Evolutionary conservation across 2,329 filamentous ascomycete species (phyloP).

Genomic region (Sarocladiaceae sp.): DNA sequence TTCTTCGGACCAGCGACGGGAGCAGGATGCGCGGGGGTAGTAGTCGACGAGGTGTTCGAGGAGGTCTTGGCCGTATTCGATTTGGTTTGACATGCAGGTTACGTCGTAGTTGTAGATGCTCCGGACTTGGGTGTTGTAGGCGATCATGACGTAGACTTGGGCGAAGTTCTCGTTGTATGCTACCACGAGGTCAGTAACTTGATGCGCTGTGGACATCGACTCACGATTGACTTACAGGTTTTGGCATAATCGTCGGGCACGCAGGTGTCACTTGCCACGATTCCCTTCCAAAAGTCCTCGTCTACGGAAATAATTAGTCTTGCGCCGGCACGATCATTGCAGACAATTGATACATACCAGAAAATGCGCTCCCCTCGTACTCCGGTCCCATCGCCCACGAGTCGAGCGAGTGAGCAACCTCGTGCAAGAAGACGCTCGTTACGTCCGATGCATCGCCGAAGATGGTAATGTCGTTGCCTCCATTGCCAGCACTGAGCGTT

Average conservation of each 20-base stretch:
- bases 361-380: conserved; percentile 4
- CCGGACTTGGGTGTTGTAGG: conserved; percentile 1
- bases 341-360: not conserved
- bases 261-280: conserved; percentile 2
- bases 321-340: not conserved
- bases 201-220: not conserved
- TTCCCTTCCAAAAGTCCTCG: not conserved
- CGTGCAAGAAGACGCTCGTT: conserved; percentile 1
- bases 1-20: conserved; percentile 2
- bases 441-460: conserved; percentile 4
- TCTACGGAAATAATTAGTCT: not conserved
- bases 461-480: conserved; percentile 3
- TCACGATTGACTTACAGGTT: not conserved
- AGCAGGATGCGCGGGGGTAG: not conserved
- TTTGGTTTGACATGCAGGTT: not conserved
- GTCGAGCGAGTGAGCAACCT: conserved; percentile 2
- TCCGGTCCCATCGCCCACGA: conserved; percentile 5
- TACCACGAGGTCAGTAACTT: not conserved
- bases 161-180: conserved; percentile 4
- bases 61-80: not conserved
- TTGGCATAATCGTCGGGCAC: conserved; percentile 1
- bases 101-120: not conserved
- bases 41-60: conserved; percentile 1
- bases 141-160: conserved; percentile 3
- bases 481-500: not conserved